phyloP scores from a whole-genome alignment of 352 stramenopile genomes.

The Elongisporangium senticosum region DNA sequence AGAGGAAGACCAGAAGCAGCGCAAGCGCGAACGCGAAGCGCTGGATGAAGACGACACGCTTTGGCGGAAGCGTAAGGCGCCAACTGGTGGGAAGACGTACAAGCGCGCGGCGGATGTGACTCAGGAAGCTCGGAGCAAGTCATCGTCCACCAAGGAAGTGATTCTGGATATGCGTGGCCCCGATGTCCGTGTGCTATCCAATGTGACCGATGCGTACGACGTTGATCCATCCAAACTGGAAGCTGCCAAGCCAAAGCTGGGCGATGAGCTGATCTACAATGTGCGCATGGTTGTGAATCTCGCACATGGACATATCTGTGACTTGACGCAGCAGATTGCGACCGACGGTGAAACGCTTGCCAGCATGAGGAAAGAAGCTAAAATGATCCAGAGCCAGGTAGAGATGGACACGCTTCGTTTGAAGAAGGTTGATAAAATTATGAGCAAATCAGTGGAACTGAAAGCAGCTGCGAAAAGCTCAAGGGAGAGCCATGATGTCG shows the following conservation, averaged over 20 bases:
- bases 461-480: conserved; percentile 19
- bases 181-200: conserved; percentile 62
- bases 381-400: conserved; percentile 57
- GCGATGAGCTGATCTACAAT: conserved; percentile 91
- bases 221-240: conserved; percentile 35
- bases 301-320: conserved; percentile 69
- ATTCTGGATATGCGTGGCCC: conserved; percentile 89
- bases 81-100: conserved; percentile 31
- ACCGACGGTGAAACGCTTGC: conserved; percentile 36
- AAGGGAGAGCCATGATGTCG: conserved; percentile 20
- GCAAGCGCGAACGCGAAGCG: conserved; percentile 19
- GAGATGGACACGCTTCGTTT: conserved; percentile 50
- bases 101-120: conserved; percentile 65
- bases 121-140: conserved; percentile 29
- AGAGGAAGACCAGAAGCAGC: conserved; percentile 23
- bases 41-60: conserved; percentile 66
- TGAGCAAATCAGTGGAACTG: conserved; percentile 34
- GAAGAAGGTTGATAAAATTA: conserved; percentile 41
- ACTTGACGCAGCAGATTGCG: conserved; percentile 68
- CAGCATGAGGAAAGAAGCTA: conserved; percentile 59
- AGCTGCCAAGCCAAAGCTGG: conserved; percentile 61
- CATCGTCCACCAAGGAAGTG: conserved; percentile 33
- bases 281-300: conserved; percentile 85
- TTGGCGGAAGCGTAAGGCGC: conserved; percentile 74
- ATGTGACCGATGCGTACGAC: conserved; percentile 64